phyloP scores from a whole-genome alignment of 2,329 filamentous ascomycete species.

The Cladophialophora yegresii region DNA sequence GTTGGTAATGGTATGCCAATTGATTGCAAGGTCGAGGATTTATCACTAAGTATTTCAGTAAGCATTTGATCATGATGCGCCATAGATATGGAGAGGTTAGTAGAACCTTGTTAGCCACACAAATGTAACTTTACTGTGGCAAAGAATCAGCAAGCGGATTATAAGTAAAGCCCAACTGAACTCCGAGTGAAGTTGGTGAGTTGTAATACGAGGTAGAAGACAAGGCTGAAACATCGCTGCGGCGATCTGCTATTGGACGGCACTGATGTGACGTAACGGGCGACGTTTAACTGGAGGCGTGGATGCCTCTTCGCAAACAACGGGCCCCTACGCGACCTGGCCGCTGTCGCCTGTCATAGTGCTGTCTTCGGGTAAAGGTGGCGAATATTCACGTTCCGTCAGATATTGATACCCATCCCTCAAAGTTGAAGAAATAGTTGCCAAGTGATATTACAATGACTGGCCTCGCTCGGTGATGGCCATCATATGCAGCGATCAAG shows the following conservation, averaged over 20 bases:
- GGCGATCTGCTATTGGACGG: neutral
- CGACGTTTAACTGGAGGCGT: neutral
- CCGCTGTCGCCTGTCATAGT: neutral
- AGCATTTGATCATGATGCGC: neutral
- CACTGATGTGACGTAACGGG: neutral
- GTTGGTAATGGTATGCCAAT: neutral
- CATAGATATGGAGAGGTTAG: neutral
- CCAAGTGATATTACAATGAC: neutral
- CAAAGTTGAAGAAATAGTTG: neutral
- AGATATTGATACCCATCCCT: neutral
- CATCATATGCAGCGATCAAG: neutral
- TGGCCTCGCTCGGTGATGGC: neutral
- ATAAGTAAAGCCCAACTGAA: neutral
- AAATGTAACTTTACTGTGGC: neutral
- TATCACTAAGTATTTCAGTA: neutral
- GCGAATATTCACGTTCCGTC: neutral
- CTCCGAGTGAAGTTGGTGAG: neutral
- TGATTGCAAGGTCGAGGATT: neutral
- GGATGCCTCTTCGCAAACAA: neutral
- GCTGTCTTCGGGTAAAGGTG: neutral
- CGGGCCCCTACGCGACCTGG: neutral
- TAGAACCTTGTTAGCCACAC: neutral
- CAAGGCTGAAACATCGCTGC: neutral
- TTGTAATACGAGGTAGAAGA: neutral
- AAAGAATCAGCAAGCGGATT: neutral